Conservation (phyloP, 306 rosid species). For the Benincasa hispida region DNA sequence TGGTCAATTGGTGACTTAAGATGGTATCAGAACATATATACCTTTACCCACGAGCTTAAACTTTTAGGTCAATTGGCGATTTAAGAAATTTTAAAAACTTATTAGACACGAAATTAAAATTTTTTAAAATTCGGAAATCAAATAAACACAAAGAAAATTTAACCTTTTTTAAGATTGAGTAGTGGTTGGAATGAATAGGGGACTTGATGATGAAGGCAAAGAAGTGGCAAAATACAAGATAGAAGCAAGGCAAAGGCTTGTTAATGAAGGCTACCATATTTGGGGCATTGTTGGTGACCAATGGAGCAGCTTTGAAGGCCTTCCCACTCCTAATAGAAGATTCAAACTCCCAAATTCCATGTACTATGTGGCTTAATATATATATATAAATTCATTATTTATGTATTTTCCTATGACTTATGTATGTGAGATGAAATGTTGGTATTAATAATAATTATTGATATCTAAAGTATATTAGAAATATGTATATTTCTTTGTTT, state of each 20-base stretch:
- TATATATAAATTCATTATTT: not conserved
- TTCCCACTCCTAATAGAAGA: slow-evolving; percentile 38
- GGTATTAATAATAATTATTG: too few species aligned
- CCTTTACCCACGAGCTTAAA: too few species aligned
- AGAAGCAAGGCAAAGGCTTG: slow-evolving; percentile 24
- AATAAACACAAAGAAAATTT: too few species aligned
- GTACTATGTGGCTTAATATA: slow-evolving; percentile 21
- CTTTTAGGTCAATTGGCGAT: too few species aligned
- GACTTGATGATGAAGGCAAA: slow-evolving; percentile 41
- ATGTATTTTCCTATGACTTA: not conserved
- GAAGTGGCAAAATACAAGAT: slow-evolving; percentile 36
- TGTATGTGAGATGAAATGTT: not conserved
- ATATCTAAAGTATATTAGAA: too few species aligned
- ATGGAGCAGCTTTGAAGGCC: slow-evolving; percentile 59
- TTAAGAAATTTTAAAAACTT: too few species aligned
- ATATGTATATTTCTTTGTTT: too few species aligned
- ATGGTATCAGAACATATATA: too few species aligned
- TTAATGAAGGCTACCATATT: slow-evolving; percentile 43
- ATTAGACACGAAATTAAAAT: too few species aligned
- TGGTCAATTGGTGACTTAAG: too few species aligned
- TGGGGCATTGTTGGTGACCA: slow-evolving; percentile 58
- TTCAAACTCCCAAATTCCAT: slow-evolving; percentile 61
- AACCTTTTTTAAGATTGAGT: too few species aligned
- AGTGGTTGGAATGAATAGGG: slow-evolving; percentile 18
- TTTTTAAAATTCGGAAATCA: too few species aligned